Base-by-base conservation (phyloP, 495 filamentous ascomycete genomes). In the Hypoxylon fragiforme region DNA sequence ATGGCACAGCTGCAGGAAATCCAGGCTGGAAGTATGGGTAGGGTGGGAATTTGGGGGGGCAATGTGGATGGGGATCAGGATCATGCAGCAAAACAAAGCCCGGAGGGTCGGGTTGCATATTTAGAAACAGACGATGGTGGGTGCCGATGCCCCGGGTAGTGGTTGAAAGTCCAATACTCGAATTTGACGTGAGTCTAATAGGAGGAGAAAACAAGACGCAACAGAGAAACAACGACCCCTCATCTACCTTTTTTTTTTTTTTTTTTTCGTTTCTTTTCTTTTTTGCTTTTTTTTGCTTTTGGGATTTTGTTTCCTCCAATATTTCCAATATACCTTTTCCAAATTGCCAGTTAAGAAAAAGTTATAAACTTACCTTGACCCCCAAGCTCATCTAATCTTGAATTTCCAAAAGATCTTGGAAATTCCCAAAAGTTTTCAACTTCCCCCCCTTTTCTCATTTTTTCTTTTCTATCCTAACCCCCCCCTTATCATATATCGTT, bases 31-130 rank as follows among this genome's bases (percentile, higher is more conserved):
- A 41, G 35, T 36, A 28, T 26, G 40, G 15, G 19, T 42, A 40
- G n/a, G n/a, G n/a, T n/a, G n/a, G n/a, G n/a, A n/a, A n/a, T n/a
- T n/a, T n/a, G n/a, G n/a, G n/a, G n/a, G n/a, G n/a, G n/a, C n/a
- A n/a, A n/a, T n/a, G n/a, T n/a, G n/a, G n/a, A n/a, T n/a, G n/a
- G n/a, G n/a, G n/a, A n/a, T n/a, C n/a, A n/a, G n/a, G n/a, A 48
- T 42, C 41, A 56, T 57, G 58, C 52, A 62, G 46, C n/a, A n/a
- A n/a, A n/a, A n/a, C n/a, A 40, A 43, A 15, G 21, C 30, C 36
- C 44, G 42, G 51, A 52, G 51, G 58, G 57, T 55, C 42, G 50
- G 43, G 47, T n/a, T 62, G 52, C 52, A 62, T 35, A 43, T 36
- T 49, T 9, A 50, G 34, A 37, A 39, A 40, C 45, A 39, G 20